phyloP scores from a whole-genome alignment of 352 stramenopile species.

The Phytopythium cucurbitacearum region DNA sequence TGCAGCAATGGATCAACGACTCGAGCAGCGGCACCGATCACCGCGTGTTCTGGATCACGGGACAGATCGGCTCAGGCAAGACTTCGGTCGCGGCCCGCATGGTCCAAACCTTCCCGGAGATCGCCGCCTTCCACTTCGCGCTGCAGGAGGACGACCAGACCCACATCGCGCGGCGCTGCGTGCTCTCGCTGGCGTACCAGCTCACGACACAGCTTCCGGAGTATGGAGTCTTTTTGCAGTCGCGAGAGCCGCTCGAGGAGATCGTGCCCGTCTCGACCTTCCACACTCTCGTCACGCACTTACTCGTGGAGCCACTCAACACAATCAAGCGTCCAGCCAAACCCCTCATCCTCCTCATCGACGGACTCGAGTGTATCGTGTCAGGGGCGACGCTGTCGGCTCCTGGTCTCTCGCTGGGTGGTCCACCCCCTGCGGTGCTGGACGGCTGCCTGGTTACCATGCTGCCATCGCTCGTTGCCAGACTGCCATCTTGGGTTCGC shows the following conservation, averaged over 20 bases:
- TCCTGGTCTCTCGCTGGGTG: conserved; percentile 8
- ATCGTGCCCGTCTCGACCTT: conserved; percentile 73
- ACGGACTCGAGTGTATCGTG: conserved; percentile 57
- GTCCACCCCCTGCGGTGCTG: conserved; percentile 9
- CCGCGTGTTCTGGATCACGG: conserved; percentile 69
- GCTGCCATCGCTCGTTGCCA: conserved; percentile 40
- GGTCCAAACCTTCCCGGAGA: conserved; percentile 63
- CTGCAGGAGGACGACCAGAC: conserved; percentile 74
- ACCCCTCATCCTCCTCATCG: conserved; percentile 55
- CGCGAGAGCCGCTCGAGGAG: conserved; percentile 66
- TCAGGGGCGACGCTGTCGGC: conserved; percentile 9
- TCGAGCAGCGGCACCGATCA: background rate
- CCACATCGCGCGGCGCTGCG: conserved; percentile 52
- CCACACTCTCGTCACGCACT: conserved; percentile 33
- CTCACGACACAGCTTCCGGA: conserved; percentile 69
- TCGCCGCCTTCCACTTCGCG: conserved; percentile 71
- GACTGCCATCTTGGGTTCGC: conserved; percentile 62
- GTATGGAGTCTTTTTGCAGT: conserved; percentile 52
- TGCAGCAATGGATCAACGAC: conserved; percentile 48
- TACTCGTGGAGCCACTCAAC: conserved; percentile 62
- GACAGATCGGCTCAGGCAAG: conserved; percentile 68
- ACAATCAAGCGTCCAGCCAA: conserved; percentile 50
- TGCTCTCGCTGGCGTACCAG: conserved; percentile 70
- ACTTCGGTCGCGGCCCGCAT: conserved; percentile 58
- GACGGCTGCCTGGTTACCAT: conserved; percentile 62